A percentile compares a stretch with the other conserved stretches of the same genome.
Evolutionary conservation across 1,139 yeast genomes (phyloP).

Genomic region (Wickerhamomyces sp.): DNA sequence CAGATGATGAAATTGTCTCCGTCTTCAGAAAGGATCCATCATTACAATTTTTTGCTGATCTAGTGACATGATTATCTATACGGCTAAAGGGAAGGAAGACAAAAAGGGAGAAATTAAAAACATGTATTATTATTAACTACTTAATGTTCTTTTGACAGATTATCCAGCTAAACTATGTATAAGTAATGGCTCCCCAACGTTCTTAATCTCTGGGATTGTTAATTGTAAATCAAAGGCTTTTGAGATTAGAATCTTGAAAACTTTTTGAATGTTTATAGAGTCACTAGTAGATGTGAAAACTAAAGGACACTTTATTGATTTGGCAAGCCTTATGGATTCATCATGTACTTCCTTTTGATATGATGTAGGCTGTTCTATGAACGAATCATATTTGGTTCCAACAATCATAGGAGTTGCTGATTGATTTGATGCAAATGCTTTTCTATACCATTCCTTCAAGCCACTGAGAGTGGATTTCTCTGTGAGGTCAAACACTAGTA

Average conservation of each 20-base stretch:
- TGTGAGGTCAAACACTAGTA: constrained; percentile 90
- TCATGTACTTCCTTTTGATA: constrained; percentile 85
- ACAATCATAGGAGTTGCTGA: constrained; percentile 90
- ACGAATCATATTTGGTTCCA: constrained; percentile 92
- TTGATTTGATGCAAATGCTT: constrained; percentile 85
- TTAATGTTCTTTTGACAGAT: too few relatives aligned
- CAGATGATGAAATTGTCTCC: constrained; percentile 63
- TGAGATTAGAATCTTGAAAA: constrained; percentile 85
- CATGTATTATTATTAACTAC: too few relatives aligned
- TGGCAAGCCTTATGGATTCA: constrained; percentile 83
- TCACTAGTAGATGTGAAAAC: constrained; percentile 91
- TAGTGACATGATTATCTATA: neutral
- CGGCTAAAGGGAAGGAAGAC: neutral
- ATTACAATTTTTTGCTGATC: constrained; percentile 20
- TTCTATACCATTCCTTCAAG: constrained; percentile 92
- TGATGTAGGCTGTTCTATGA: constrained; percentile 71
- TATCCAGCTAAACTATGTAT: constrained; percentile 44
- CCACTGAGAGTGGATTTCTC: constrained; percentile 83
- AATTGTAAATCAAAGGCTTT: constrained; percentile 88
- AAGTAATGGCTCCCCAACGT: constrained; percentile 85
- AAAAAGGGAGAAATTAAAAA: too few relatives aligned
- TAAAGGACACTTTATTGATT: constrained; percentile 87
- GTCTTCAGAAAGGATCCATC: constrained; percentile 40
- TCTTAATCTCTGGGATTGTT: constrained; percentile 77
- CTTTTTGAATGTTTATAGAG: constrained; percentile 90